Percentiles rank a stretch among this genome's conserved stretches.
These are phyloP conservation scores for Peltaster fructicola DNA, from an alignment of 2,329 filamentous ascomycete genomes.

Conservation along the genomic window DNA sequence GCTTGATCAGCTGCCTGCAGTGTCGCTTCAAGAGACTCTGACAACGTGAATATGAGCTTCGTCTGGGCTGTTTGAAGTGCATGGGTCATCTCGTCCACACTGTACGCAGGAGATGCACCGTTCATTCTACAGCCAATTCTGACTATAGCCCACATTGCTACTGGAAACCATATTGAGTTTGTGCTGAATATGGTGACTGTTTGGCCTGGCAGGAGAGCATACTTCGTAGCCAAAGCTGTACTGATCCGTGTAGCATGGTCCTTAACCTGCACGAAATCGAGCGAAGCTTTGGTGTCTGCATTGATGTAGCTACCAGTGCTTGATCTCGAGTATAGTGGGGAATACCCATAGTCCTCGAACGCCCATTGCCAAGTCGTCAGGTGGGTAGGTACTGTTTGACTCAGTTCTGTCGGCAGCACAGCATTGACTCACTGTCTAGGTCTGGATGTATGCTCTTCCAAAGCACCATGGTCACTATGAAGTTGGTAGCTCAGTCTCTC, in stretches of 20 bases:
- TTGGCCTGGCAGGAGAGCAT: conserved; percentile 35
- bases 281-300: conserved; percentile 37
- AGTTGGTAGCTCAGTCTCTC: no score
- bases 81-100: conserved; percentile 46
- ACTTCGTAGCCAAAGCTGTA: conserved; percentile 37
- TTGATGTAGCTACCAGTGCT: conserved; percentile 36
- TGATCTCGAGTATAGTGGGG: conserved; percentile 23
- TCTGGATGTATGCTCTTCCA: conserved; percentile 24
- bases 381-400: conserved; percentile 30
- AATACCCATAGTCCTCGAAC: conserved; percentile 35
- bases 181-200: conserved; percentile 42
- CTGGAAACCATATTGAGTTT: conserved; percentile 50
- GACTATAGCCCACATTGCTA: conserved; percentile 40
- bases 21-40: conserved; percentile 34
- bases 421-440: conserved; percentile 20
- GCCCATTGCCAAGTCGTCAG: conserved; percentile 43
- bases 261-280: conserved; percentile 39
- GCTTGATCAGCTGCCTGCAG: conserved; percentile 33
- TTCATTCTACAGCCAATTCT: conserved; percentile 38
- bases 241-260: conserved; percentile 38
- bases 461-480: conserved; percentile 8
- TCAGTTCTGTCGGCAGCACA: not conserved
- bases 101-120: conserved; percentile 46
- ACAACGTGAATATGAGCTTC: conserved; percentile 38
- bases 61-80: conserved; percentile 40